Evolutionary conservation across 805 yeast species (phyloP), one percentile per base, ranked within the genome.

Genomic region (Pichia cabralensis): DNA sequence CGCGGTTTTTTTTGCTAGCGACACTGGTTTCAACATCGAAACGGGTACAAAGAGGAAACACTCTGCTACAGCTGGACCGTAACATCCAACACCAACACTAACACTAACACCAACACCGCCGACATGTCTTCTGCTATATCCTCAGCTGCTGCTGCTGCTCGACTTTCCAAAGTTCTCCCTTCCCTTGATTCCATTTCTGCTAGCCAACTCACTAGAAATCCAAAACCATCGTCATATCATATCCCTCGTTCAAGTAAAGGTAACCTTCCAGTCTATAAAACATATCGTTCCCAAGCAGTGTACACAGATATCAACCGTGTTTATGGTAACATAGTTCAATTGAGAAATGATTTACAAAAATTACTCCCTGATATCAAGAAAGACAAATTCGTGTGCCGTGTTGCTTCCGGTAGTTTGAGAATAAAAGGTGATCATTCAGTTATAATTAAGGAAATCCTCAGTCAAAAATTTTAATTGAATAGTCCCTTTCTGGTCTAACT

Each of bases 191-290:
- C 50, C 7, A 43, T 56, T 12, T 34, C 44, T 7, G 36, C 42
- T 4, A 43, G 48, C 6, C 49, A 55, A 22, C 38, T 55, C n/a
- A 40, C 42, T 17, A 44, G 45, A 7, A 42, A 62, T 57, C 24
- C 65, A 53, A 39, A 66, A 62, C 31, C 40, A 35, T 51, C 60
- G 6, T 56, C 58, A 30, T 72, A 72, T 46, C 51, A 46, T 47
- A 50, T 72, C 22, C 43, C 56, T 16, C 74, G 80, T 53, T 66
- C 83, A 7, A 57, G 67, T 12, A 64, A 61, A 30, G 85, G 89
- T 5, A 75, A 80, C 51, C 64, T 86, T 52, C 95, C 95, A n/a
- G 81, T 85, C 2, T 85, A 85, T 59, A 64, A 70, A 34, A 84
- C 80, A 42, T 56, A 65, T 42, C 82, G 76, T 52, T 71, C 74